Percentiles rank a stretch among this genome's conserved stretches.
Conservation (phyloP, 2,329 filamentous ascomycete species). For the Ilyonectria sp. region DNA sequence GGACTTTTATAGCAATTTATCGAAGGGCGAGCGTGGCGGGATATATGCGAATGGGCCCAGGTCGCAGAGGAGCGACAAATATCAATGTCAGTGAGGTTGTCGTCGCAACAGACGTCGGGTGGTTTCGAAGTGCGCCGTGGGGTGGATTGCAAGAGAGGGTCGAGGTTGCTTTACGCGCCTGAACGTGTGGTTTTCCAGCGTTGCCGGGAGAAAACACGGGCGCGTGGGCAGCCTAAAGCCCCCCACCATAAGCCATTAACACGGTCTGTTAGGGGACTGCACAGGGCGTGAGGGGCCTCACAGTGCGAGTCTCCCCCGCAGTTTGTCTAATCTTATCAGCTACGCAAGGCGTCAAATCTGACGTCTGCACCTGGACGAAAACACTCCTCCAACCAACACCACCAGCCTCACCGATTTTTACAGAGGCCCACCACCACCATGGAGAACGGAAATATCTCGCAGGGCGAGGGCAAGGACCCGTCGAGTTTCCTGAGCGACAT, state of each 20-base stretch:
- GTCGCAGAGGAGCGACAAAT: background rate
- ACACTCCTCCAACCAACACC: constrained; percentile 35
- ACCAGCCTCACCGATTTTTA: constrained; percentile 27
- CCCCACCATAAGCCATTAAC: constrained; percentile 38
- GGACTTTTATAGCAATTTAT: constrained; percentile 28
- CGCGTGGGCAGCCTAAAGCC: constrained; percentile 32
- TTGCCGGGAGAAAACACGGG: constrained; percentile 26
- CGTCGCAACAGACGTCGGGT: constrained; percentile 8
- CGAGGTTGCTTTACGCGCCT: constrained; percentile 40
- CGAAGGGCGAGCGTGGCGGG: background rate
- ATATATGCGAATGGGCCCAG: background rate
- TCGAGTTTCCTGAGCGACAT: constrained; percentile 95
- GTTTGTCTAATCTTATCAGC: constrained; percentile 40
- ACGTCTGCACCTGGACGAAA: constrained; percentile 34
- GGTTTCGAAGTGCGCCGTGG: background rate
- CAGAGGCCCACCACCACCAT: constrained; percentile 59
- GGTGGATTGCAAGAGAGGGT: constrained; percentile 17
- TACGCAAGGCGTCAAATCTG: constrained; percentile 41
- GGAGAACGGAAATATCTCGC: constrained; percentile 79
- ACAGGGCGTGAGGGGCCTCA: constrained; percentile 27
- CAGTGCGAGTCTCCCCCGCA: constrained; percentile 43
- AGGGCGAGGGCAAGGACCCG: constrained; percentile 88
- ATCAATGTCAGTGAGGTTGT: background rate
- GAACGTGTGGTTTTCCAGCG: constrained; percentile 22
- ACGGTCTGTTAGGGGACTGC: constrained; percentile 38